Evolutionary conservation across 1,284 basidiomycete species (phyloP), one percentile per base, ranked within the genome.

Genomic region (Lentinus polychrous): DNA sequence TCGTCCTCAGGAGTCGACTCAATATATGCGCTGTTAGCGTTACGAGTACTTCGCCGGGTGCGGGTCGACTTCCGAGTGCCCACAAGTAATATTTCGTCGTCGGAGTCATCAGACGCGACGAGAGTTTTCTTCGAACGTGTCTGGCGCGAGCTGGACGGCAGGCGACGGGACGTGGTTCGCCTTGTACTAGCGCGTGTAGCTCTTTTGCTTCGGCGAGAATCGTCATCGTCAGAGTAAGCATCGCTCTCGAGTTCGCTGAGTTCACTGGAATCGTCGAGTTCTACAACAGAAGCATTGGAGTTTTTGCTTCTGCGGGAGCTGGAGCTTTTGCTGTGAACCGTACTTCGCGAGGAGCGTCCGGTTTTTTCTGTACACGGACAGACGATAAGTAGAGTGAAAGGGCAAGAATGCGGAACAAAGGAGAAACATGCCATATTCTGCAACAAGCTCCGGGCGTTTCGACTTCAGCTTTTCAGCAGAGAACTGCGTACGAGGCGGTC

Each of bases 131-230:
- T 59, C 35, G 66, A 66, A 8, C 76, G 73, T 27, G 76, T 73
- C 61, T 82, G 86, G 57, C 64, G 74, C 0, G 83, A 81, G 55
- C 81, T 84, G 62, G 78, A 84, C 8, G 81, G 81, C 36, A 83
- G 66, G 3, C 27, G 42, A 46, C 11, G 45, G 40, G 15, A 55
- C 3, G 43, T 20, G 45, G 54, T 54, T 52, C 55, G 57, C 40
- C 58, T 60, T n/a, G 52, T 49, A 12, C 33, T 46, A 11, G 49
- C 54, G 14, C 52, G 55, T 8, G 46, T 43, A 18, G 53, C 53
- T 17, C 51, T 54, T 37, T 46, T 51, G 10, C 51, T 54, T 43
- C 50, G 45, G 27, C 43, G 54, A 18, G 49, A 53, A 41, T 44
- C 53, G 38, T 54, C 54, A 8, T 53, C 49, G 23, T 58, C 57